Evolutionary conservation across 345 rosid species (phyloP), one percentile per base, ranked within the genome.

Genomic region (Luvunga scandens): DNA sequence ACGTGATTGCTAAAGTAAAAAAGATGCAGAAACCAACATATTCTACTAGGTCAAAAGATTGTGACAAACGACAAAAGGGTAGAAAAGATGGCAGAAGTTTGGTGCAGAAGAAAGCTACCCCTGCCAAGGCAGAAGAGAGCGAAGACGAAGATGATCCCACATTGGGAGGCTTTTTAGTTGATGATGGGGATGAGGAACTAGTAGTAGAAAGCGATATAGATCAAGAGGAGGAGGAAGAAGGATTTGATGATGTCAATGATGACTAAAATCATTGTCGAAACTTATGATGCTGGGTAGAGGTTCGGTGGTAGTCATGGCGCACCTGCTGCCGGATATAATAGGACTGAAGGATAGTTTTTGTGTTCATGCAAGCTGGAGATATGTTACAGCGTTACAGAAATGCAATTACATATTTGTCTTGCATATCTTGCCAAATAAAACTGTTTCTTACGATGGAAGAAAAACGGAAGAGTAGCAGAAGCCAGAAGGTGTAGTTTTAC

Each of bases 111-210:
- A 69, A 80, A 81, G 72, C 55, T 56, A 13, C 42, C 27, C 18
- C 77, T 21, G 82, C 53, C 45, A 86, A 72, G 16, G 80, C 39
- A 1, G 89, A 79, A 1, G 85, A 86, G 4, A 79, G 38, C 0
- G 86, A 85, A 10, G 88, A 87, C 2, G 90, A 84, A 22, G 91
- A 86, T 27, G 91, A 89, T 81, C 97, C 89, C 66, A 91, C 90
- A 3, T 81, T 94, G 33, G 94, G 94, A 21, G 97, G 93, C 57
- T 92, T 91, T 83, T 90, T 94, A 85, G 90, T 89, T 76, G 81
- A 77, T 31, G 94, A 90, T 67, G 87, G 86, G 39, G 84, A 88
- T 59, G 84, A 33, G 1, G 81, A 84, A 66, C 5, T 77, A 79
- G 77, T 22, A 74, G 86, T 70, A 7, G 86, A 85, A 76, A 69